Evolutionary conservation across 345 rosid genomes (phyloP).

Genomic region (Euphorbia peplus): DNA sequence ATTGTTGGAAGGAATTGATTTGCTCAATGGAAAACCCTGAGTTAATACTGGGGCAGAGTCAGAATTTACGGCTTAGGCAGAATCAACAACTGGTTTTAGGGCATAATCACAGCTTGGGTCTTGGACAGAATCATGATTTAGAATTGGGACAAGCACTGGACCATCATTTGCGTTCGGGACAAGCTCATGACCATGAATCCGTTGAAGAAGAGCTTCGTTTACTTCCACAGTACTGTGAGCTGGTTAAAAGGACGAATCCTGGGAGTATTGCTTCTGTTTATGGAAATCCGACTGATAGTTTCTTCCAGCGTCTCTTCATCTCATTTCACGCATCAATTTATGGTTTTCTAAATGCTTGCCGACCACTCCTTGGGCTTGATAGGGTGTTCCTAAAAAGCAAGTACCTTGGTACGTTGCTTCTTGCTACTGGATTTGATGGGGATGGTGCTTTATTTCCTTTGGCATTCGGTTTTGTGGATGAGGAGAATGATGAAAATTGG

Average conservation of each 20-base stretch:
- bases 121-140: slow-evolving; percentile 60
- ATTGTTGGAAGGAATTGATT: not conserved
- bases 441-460: slow-evolving; percentile 90
- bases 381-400: slow-evolving; percentile 83
- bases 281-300: slow-evolving; percentile 62
- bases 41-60: slow-evolving; percentile 69
- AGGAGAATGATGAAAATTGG: slow-evolving; percentile 97
- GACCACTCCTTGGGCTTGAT: slow-evolving; percentile 92
- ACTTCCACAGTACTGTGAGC: slow-evolving; percentile 94
- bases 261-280: slow-evolving; percentile 93
- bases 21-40: slow-evolving; percentile 72
- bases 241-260: slow-evolving; percentile 77
- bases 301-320: slow-evolving; percentile 95
- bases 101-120: slow-evolving; percentile 58
- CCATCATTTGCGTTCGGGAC: slow-evolving; percentile 59
- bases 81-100: slow-evolving; percentile 65
- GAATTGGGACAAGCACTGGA: slow-evolving; percentile 60
- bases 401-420: slow-evolving; percentile 89
- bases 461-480: slow-evolving; percentile 94
- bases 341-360: slow-evolving; percentile 92
- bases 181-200: slow-evolving; percentile 58
- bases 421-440: slow-evolving; percentile 95
- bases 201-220: slow-evolving; percentile 93
- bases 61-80: slow-evolving; percentile 53
- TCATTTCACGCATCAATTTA: slow-evolving; percentile 96